A percentile compares a stretch with the other conserved stretches of the same genome.
Evolutionary conservation across 352 stramenopile genomes (phyloP).

Genomic region (Pythium diclinum): DNA sequence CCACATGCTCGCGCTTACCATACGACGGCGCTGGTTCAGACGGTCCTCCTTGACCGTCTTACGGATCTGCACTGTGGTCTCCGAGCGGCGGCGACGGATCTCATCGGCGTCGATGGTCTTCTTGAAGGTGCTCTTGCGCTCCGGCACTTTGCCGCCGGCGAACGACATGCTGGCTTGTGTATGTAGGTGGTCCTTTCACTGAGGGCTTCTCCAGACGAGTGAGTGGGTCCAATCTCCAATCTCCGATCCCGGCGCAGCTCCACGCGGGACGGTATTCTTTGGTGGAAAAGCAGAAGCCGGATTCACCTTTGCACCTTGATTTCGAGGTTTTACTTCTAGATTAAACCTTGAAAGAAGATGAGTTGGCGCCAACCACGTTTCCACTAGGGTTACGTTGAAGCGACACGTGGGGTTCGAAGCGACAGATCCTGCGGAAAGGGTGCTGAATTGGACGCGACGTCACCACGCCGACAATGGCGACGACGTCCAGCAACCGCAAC

Average conservation of each 20-base stretch:
- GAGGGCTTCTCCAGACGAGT: slow-evolving; percentile 25
- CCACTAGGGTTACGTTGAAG: slow-evolving; percentile 15
- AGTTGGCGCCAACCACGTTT: slow-evolving; percentile 9
- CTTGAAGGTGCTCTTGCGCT: slow-evolving; percentile 78
- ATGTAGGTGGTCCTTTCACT: neutral
- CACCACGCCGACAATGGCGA: neutral
- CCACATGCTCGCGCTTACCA: slow-evolving; percentile 37
- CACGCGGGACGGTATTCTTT: slow-evolving; percentile 24
- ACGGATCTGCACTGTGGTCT: slow-evolving; percentile 83
- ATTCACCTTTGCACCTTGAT: slow-evolving; percentile 23
- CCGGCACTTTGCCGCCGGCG: slow-evolving; percentile 57
- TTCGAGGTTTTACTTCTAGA: slow-evolving; percentile 19
- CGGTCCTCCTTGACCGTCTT: slow-evolving; percentile 83
- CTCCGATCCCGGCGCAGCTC: slow-evolving; percentile 5
- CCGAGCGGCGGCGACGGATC: slow-evolving; percentile 64
- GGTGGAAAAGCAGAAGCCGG: slow-evolving; percentile 28
- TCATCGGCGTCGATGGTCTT: slow-evolving; percentile 79
- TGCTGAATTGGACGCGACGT: neutral
- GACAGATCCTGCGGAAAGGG: neutral
- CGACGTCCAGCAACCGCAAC: slow-evolving; percentile 23
- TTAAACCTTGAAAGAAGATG: slow-evolving; percentile 28
- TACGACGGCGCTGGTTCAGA: slow-evolving; percentile 72
- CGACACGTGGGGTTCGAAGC: too few relatives aligned
- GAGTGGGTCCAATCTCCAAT: slow-evolving; percentile 22
- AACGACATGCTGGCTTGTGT: slow-evolving; percentile 55